Evolutionary conservation across 2,329 filamentous ascomycete species (phyloP).

Genomic region (Paraphoma chrysanthemicola): DNA sequence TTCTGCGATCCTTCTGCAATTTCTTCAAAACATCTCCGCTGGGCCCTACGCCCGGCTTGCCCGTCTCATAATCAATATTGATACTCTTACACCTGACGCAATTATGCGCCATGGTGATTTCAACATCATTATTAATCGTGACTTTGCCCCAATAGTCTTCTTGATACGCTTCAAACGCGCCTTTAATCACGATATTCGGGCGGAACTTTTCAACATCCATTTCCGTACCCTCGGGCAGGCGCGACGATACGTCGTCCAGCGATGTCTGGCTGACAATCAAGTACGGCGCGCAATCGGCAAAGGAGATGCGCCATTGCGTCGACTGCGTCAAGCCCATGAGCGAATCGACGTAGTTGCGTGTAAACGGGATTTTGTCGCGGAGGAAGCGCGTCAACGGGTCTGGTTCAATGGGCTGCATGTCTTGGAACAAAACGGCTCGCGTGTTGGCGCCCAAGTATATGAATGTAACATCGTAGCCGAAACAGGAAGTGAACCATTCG

Average conservation of each 20-base stretch:
- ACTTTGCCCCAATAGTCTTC: constrained; percentile 57
- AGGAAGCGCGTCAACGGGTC: constrained; percentile 22
- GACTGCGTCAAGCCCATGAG: constrained; percentile 43
- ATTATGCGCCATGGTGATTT: constrained; percentile 52
- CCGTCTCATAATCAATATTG: constrained; percentile 57
- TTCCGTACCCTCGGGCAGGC: constrained; percentile 42
- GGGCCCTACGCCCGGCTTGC: constrained; percentile 46
- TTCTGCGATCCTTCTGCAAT: constrained; percentile 53
- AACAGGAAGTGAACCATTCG: constrained; percentile 53
- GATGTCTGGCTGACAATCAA: constrained; percentile 75
- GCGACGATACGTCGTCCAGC: constrained; percentile 67
- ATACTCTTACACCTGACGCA: constrained; percentile 55
- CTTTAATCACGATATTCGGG: constrained; percentile 54
- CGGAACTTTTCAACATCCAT: constrained; percentile 57
- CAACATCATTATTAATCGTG: constrained; percentile 36
- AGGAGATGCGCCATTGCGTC: constrained; percentile 60
- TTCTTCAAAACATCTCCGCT: constrained; percentile 53
- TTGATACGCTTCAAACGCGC: constrained; percentile 50
- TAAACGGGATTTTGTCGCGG: constrained; percentile 20
- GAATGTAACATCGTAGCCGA: constrained; percentile 53
- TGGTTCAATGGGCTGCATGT: constrained; percentile 28
- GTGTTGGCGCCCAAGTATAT: constrained; percentile 53
- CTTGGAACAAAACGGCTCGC: constrained; percentile 50
- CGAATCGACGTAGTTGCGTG: constrained; percentile 10
- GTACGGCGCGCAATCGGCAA: constrained; percentile 78